Evolutionary conservation across 331 rosid species (phyloP), one percentile per base, ranked within the genome.

Genomic region (Acacia pycnantha): DNA sequence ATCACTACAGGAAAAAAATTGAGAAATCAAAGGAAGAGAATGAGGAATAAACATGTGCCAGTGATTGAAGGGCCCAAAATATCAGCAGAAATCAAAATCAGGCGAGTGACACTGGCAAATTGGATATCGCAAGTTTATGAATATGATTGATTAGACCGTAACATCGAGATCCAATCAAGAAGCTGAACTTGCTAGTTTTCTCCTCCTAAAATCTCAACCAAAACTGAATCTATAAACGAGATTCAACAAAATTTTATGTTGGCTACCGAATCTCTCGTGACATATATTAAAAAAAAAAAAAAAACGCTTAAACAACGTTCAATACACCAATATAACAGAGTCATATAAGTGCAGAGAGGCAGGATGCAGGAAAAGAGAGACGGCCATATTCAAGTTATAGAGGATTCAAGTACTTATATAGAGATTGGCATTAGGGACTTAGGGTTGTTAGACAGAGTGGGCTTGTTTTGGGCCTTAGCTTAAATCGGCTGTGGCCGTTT

Each of bases 81-180:
- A 84, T 86, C 87, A 78, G 35, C 21, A 31, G 21, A 68, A 15
- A 53, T 78, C 87, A 86, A 77, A 78, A 85, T 76, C 91, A 86
- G 91, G 88, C 87, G 91, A 90, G 94, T 87, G 94, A 69, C 86
- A 59, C 86, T 69, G 94, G 56, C 84, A 41, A 64, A 11, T 72
- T 79, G 13, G 0, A 69, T 90, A 15, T 90, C 79, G 86, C 94
- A 88, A 90, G 88, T 74, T 84, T 80, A 58, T 48, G 82, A 65
- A 74, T 3, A 76, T 47, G 5, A 33, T 56, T 86, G 91, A 64
- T 82, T 59, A 88, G 51, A 82, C 65, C 89, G 79, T 85, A 11
- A 6, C 13, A 0, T 81, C 77, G 14, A 77, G 81, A 74, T 80
- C 86, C 89, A 82, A 79, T 46, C 92, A 90, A 88, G 90, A 90